phyloP scores from a whole-genome alignment of 1,139 yeast species.

The Meyerozyma sp. region DNA sequence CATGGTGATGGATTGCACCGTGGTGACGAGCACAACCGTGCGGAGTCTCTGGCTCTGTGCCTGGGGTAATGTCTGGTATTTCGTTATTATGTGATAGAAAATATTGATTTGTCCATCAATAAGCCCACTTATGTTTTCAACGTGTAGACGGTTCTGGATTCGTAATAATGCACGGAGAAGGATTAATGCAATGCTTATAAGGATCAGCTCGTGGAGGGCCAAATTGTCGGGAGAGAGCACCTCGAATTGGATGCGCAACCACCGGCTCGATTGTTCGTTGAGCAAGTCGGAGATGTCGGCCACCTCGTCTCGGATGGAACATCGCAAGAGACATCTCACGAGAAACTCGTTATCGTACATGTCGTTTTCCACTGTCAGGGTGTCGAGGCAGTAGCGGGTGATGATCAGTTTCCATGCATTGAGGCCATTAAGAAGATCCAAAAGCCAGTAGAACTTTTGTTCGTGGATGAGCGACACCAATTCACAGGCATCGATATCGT shows the following conservation, averaged over 20 bases:
- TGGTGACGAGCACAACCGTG: conserved; percentile 19
- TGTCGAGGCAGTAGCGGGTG: conserved; percentile 28
- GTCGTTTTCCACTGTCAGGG: conserved; percentile 5
- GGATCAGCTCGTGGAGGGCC: conserved; percentile 17
- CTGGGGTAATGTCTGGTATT: conserved; percentile 11
- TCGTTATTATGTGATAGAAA: conserved; percentile 22
- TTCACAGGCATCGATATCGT: conserved; percentile 10
- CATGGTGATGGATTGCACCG: conserved; percentile 27
- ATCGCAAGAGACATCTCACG: conserved; percentile 26
- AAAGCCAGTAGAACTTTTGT: conserved; percentile 34
- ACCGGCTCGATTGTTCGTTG: conserved; percentile 21
- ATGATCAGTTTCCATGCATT: conserved; percentile 36
- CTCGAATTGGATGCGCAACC: conserved; percentile 15
- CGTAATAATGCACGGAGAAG: conserved; percentile 18
- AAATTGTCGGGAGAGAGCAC: conserved; percentile 14
- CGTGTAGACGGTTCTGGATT: conserved; percentile 10
- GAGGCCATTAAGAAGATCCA: conserved; percentile 37
- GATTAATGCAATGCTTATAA: conserved; percentile 27
- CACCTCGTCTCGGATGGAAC: conserved; percentile 16
- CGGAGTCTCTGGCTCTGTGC: conserved; percentile 8
- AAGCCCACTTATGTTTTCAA: conserved; percentile 8
- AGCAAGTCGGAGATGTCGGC: conserved; percentile 12
- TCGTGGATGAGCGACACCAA: conserved; percentile 23
- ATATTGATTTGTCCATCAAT: conserved; percentile 30
- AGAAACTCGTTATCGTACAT: conserved; percentile 16